phyloP scores from a whole-genome alignment of 2,329 filamentous ascomycete genomes.

The Neopestalotiopsis sp. region DNA sequence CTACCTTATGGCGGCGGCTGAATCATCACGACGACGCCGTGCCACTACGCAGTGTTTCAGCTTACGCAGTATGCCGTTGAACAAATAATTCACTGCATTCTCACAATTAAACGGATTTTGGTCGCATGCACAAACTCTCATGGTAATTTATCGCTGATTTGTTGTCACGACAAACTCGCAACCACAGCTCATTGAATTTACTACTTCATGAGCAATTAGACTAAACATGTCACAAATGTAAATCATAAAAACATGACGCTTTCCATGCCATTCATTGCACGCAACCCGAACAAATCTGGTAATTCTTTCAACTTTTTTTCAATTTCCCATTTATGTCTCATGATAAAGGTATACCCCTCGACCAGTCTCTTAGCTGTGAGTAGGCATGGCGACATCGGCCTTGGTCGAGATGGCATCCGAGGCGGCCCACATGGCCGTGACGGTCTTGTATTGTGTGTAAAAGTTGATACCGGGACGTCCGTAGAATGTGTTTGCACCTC shows the following conservation, averaged over 20 bases:
- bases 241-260: not conserved
- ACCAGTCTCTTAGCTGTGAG: conserved; percentile 39
- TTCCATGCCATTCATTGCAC: not conserved
- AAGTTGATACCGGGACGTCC: conserved; percentile 91
- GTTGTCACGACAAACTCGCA: not conserved
- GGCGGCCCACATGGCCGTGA: conserved; percentile 87
- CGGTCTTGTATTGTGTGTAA: conserved; percentile 97
- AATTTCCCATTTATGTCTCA: not conserved
- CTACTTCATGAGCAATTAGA: not conserved
- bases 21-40: not conserved
- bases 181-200: not conserved
- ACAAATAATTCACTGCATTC: not conserved
- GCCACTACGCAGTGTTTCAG: not conserved
- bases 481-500: conserved; percentile 93
- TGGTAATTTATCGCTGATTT: not conserved
- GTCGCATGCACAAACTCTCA: not conserved
- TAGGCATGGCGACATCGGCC: conserved; percentile 89
- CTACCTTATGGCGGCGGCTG: not conserved
- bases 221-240: conserved; percentile 1
- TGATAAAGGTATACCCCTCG: not conserved
- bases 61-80: not conserved
- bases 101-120: not conserved
- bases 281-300: not conserved
- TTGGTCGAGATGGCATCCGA: conserved; percentile 86
- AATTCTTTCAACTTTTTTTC: not conserved